A percentile compares a stretch with the other conserved stretches of the same genome.
These are phyloP conservation scores for Plasmodium coatneyi DNA, from an alignment of 169 alveolate species.

Conservation along the genomic window DNA sequence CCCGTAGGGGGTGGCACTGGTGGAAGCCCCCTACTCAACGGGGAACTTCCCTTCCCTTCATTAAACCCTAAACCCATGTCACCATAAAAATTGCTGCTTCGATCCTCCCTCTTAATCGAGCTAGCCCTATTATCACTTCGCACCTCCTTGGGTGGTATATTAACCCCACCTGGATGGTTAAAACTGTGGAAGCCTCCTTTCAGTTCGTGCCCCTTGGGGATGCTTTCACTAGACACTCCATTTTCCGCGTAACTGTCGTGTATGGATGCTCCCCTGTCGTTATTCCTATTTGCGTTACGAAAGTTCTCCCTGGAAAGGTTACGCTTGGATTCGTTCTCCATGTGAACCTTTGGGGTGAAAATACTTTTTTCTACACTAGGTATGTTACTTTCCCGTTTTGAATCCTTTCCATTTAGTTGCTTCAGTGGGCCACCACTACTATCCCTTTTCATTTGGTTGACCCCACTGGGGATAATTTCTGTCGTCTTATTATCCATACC, in stretches of 20 bases:
- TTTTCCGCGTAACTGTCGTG: neutral
- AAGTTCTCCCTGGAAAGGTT: neutral
- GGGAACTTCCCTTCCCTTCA: neutral
- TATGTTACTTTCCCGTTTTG: neutral
- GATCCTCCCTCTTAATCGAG: neutral
- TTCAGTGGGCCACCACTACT: neutral
- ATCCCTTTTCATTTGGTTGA: neutral
- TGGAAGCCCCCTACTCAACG: neutral
- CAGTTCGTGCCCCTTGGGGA: neutral
- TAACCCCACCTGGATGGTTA: neutral
- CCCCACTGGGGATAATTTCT: neutral
- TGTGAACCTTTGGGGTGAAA: neutral
- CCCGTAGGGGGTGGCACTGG: neutral
- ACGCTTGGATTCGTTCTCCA: neutral
- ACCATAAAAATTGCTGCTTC: neutral
- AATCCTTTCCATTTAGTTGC: neutral
- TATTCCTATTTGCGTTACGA: neutral
- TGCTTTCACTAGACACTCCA: neutral
- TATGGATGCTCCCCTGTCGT: neutral
- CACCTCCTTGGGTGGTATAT: neutral
- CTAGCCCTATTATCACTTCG: neutral
- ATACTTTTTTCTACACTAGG: neutral
- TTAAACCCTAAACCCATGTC: neutral
- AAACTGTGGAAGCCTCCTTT: neutral
- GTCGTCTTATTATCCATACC: neutral